Conservation (phyloP, 352 stramenopile species). For the Phytopythium oedochilum region DNA sequence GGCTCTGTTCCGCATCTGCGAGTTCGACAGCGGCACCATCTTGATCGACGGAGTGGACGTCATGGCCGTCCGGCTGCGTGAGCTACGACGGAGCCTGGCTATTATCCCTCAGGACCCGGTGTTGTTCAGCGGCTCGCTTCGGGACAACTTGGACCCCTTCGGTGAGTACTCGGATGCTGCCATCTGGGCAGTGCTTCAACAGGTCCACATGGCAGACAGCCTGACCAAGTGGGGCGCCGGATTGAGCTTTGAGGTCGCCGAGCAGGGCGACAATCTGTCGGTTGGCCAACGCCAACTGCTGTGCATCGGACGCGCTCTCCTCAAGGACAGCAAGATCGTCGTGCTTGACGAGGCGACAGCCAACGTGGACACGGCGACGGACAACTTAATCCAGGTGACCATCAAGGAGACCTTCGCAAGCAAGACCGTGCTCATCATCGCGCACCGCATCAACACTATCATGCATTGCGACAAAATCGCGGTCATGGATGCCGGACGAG, state of each 20-base stretch:
- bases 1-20: constrained; percentile 32
- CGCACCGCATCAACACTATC: constrained; percentile 89
- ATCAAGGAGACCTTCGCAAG: constrained; percentile 84
- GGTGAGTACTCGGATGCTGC: constrained; percentile 47
- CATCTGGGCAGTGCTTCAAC: constrained; percentile 44
- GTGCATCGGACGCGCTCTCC: constrained; percentile 91
- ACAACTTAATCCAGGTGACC: constrained; percentile 44
- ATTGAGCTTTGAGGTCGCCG: constrained; percentile 87
- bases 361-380: constrained; percentile 62
- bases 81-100: constrained; percentile 43
- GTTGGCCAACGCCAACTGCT: constrained; percentile 94
- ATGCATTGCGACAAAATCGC: constrained; percentile 87
- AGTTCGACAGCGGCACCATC: constrained; percentile 59
- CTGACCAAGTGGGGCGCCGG: constrained; percentile 29
- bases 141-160: constrained; percentile 89
- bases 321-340: constrained; percentile 89
- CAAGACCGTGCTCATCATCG: constrained; percentile 91
- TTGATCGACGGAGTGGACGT: constrained; percentile 86
- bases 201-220: constrained; percentile 59
- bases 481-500: constrained; percentile 75
- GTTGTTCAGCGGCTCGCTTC: constrained; percentile 86
- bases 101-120: constrained; percentile 94
- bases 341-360: constrained; percentile 96
- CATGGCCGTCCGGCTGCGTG: constrained; percentile 11
- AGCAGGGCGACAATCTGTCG: constrained; percentile 92